Conservation (phyloP, 192 early-diverging fungal species). For the Gigaspora rosea region DNA sequence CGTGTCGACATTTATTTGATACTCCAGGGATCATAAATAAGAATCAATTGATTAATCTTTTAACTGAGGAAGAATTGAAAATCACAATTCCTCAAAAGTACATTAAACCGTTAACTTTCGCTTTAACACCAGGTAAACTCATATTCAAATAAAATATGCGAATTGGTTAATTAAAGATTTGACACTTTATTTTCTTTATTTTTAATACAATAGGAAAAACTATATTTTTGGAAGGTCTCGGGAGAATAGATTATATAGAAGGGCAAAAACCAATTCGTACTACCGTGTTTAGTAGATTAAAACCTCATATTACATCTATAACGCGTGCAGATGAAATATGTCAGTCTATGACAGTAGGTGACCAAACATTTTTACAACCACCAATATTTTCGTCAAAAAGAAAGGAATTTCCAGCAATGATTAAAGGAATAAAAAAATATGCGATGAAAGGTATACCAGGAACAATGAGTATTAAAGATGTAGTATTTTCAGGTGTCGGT, state of each 20-base stretch:
- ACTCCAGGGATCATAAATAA: slow-evolving; percentile 67
- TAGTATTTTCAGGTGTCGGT: slow-evolving; percentile 63
- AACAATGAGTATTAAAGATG: slow-evolving; percentile 44
- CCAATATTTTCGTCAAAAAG: slow-evolving; percentile 44
- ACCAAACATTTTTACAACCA: slow-evolving; percentile 39
- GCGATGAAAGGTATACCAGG: slow-evolving; percentile 46
- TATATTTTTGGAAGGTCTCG: slow-evolving; percentile 59
- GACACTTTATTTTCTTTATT: background rate
- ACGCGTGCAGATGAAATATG: slow-evolving; percentile 46
- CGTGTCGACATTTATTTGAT: slow-evolving; percentile 51
- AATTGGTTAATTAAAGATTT: too few species aligned
- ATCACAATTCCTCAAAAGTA: slow-evolving; percentile 43
- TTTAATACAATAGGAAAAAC: slow-evolving; percentile 38
- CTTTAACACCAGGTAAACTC: slow-evolving; percentile 45
- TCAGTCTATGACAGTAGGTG: slow-evolving; percentile 38
- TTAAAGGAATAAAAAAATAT: slow-evolving; percentile 44
- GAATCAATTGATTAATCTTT: slow-evolving; percentile 49
- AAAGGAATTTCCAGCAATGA: slow-evolving; percentile 37
- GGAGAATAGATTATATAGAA: slow-evolving; percentile 58
- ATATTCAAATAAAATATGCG: background rate
- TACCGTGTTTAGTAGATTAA: slow-evolving; percentile 56
- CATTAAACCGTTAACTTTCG: slow-evolving; percentile 57
- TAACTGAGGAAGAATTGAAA: slow-evolving; percentile 56
- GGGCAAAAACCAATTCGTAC: slow-evolving; percentile 49
- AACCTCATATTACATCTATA: slow-evolving; percentile 61